Evolutionary conservation across 495 filamentous ascomycete genomes (phyloP).

Genomic region (Cladorrhinum samala): DNA sequence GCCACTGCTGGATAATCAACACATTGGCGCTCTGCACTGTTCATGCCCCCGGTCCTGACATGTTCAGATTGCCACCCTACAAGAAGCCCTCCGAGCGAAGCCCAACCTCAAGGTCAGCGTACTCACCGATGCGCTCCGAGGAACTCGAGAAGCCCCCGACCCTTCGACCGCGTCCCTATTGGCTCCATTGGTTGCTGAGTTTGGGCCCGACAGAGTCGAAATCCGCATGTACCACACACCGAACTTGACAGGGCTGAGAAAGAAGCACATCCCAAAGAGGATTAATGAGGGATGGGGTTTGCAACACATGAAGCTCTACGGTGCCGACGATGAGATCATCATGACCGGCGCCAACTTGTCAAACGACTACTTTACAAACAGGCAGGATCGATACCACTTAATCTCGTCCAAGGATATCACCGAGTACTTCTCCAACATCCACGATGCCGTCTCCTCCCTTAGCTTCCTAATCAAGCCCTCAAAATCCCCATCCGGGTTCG

Average conservation of each 20-base stretch:
- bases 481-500: constrained; percentile 55
- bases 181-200: constrained; percentile 70
- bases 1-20: not conserved
- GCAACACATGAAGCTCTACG: constrained; percentile 99
- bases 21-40: not conserved
- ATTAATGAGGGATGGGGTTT: constrained; percentile 98
- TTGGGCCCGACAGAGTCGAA: constrained; percentile 81
- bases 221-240: constrained; percentile 97
- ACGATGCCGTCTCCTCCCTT: constrained; percentile 68
- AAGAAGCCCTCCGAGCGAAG: constrained; percentile 65
- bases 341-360: constrained; percentile 93
- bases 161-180: constrained; percentile 88
- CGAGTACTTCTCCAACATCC: constrained; percentile 73
- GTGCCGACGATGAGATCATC: constrained; percentile 91
- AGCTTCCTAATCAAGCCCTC: constrained; percentile 73
- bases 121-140: constrained; percentile 86
- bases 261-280: constrained; percentile 73
- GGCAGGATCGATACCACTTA: constrained; percentile 90
- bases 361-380: constrained; percentile 91
- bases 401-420: constrained; percentile 74
- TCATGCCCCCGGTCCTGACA: constrained; percentile 17
- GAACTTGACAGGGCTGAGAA: constrained; percentile 81
- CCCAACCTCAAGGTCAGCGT: constrained; percentile 79
- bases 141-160: constrained; percentile 83
- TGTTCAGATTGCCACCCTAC: constrained; percentile 65